Evolutionary conservation across 78 protist species (phyloP), one percentile per base, ranked within the genome.

Genomic region (Capsaspora owczarzaki): DNA sequence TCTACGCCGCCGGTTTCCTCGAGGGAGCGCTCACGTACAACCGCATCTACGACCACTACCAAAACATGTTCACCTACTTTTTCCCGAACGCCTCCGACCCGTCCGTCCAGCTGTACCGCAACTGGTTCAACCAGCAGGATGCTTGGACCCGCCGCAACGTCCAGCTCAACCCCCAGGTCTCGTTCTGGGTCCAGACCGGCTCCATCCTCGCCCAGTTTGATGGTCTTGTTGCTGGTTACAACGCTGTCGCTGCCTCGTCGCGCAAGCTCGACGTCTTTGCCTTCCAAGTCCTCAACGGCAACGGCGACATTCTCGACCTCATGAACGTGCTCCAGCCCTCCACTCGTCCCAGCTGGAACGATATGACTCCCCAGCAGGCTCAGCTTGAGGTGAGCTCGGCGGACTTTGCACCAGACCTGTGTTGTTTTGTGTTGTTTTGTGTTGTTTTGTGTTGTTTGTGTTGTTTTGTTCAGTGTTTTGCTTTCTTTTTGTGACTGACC

Each of bases 1-100:
- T 76, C 2, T 69, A 44, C 31, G 87, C 88, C 38, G 91, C 87
- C 0, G 91, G 91, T 40, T 84, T 60, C 81, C 51, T 88, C n/a
- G 91, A 88, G 79, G 91, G 91, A 0, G 41, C 42, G 44, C 31
- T 88, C 19, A 76, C 91, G 27, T 1, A 10, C 25, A 78, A 74
- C 33, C 78, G 63, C 81, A 76, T 82, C 76, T 70, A 79, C 77
- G 77, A 68, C 41, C 77, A 81, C 20, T 82, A 76, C 80, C 31
- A 33, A 49, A 86, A 86, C 43, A 43, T 66, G 43, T n/a, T 19
- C 1, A 42, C 49, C 12, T 41, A 46, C 83, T 82, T 83, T 56
- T 78, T 47, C 43, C n/a, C 53, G 38, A 37, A 60, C 56, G 29
- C 14, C 49, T 8, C 49, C 37, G 66, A 61, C 35, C 85, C 85